These are phyloP conservation scores for Chaetomium strumarium DNA, from an alignment of 2,329 filamentous ascomycete genomes.

Conservation along the genomic window DNA sequence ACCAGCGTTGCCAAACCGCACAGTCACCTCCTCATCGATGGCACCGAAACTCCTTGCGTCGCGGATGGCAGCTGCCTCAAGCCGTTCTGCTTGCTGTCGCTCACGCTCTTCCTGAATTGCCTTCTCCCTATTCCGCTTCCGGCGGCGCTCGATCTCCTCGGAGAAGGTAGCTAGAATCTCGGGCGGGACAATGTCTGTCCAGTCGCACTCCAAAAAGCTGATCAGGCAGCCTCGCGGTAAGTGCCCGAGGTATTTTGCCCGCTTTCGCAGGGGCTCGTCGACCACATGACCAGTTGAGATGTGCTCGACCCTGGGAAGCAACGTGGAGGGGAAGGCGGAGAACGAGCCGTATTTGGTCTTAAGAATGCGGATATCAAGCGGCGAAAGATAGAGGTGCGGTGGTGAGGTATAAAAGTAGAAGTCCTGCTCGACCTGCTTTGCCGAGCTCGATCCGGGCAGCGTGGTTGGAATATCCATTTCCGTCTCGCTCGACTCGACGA, in stretches of 20 bases:
- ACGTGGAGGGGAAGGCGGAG: constrained; percentile 73
- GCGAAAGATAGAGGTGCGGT: constrained; percentile 82
- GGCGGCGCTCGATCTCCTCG: constrained; percentile 68
- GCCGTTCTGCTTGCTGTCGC: constrained; percentile 70
- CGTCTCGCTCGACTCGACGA: constrained; percentile 41
- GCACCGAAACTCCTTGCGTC: constrained; percentile 35
- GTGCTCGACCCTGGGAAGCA: constrained; percentile 81
- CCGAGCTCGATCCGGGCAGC: constrained; percentile 14
- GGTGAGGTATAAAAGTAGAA: constrained; percentile 88
- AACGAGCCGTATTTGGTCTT: constrained; percentile 85
- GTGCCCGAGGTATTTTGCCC: constrained; percentile 81
- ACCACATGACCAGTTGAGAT: constrained; percentile 84
- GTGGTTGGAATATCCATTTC: constrained; percentile 9
- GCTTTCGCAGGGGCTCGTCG: constrained; percentile 75
- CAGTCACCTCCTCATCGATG: constrained; percentile 36
- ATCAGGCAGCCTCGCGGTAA: constrained; percentile 88
- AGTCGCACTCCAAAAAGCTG: constrained; percentile 87
- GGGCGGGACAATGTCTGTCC: constrained; percentile 78
- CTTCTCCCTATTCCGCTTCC: constrained; percentile 76
- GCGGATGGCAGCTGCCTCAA: constrained; percentile 64
- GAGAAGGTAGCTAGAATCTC: constrained; percentile 70
- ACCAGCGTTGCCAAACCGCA: constrained; percentile 23
- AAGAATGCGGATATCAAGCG: constrained; percentile 85
- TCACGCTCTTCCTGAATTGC: constrained; percentile 82
- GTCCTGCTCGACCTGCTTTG: constrained; percentile 38